Evolutionary conservation across 2,329 filamentous ascomycete species (phyloP), one percentile per base, ranked within the genome.

Genomic region (Cercospora berteroae): DNA sequence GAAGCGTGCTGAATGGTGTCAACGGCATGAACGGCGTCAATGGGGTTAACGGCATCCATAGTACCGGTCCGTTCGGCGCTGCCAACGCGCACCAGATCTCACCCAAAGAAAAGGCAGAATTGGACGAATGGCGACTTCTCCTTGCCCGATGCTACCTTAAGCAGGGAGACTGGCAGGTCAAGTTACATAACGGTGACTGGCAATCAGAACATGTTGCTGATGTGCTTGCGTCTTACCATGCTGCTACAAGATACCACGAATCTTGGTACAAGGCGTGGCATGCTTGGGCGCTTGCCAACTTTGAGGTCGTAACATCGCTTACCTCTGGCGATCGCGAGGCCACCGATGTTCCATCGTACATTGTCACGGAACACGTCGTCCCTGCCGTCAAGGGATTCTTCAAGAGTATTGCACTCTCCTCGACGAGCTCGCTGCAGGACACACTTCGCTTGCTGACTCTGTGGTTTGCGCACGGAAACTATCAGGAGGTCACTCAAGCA

Each of bases 191-290:
- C 76, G 91, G 93, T 62, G 90, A 95, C 71, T 99, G 95, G 96
- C 89, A 92, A 71, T 88, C 92, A 70, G 90, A 92, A 8, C 89
- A 92, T 71, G 92, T 97, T 4, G 88, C 91, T 61, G 94, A 98
- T 63, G 93, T 99, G 66, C 83, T 99, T 25, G 86, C 88, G n/a
- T 93, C 95, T 1, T 99, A 98, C 79, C 89, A 89, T 18, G 90
- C 94, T 67, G 96, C 96, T 1, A 99, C 95, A 1, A 90, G 92
- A 67, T 97, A 96, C 81, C 96, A 99, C 77, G 90, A 93, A 36
- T 89, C 90, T 69, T 99, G 94, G 88, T 99, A 99, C 83, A 99
- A 99, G 81, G 95, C 96, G 7, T 99, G 95, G 95, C 95, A 99
- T 80, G 92, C 95, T 0, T 99, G 95, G 94, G 96, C 95, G 10